A percentile compares a stretch with the other conserved stretches of the same genome.
Evolutionary conservation across 2,329 filamentous ascomycete species (phyloP).

Genomic region (Pseudocercospora fuligena): DNA sequence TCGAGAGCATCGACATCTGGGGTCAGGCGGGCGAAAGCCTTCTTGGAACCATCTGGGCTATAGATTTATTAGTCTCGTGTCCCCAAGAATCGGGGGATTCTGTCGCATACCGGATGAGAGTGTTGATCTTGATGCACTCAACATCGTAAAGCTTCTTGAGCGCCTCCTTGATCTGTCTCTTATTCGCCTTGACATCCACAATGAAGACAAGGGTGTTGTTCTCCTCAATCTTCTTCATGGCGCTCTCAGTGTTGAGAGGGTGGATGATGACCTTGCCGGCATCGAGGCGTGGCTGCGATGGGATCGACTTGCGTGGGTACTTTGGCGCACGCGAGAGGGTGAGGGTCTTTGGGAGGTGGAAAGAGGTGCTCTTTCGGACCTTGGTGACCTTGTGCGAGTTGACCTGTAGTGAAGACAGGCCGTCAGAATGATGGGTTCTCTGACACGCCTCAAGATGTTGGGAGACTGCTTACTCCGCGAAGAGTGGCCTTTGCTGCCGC

Average conservation of each 20-base stretch:
- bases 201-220: slow-evolving; percentile 84
- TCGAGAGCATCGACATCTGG: slow-evolving; percentile 97
- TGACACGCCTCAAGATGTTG: slow-evolving; percentile 53
- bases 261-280: slow-evolving; percentile 97
- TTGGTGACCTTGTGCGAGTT: slow-evolving; percentile 88
- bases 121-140: slow-evolving; percentile 98
- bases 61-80: slow-evolving; percentile 20
- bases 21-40: slow-evolving; percentile 95
- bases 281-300: slow-evolving; percentile 88
- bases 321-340: slow-evolving; percentile 87
- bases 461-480: slow-evolving; percentile 77
- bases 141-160: slow-evolving; percentile 99
- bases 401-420: slow-evolving; percentile 60
- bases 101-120: slow-evolving; percentile 78
- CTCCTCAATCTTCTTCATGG: slow-evolving; percentile 99
- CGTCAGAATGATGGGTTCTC: slow-evolving; percentile 57
- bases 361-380: slow-evolving; percentile 88
- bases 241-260: slow-evolving; percentile 98
- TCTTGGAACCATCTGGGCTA: slow-evolving; percentile 96
- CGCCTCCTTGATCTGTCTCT: slow-evolving; percentile 97
- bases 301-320: slow-evolving; percentile 95
- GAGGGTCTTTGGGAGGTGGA: slow-evolving; percentile 98
- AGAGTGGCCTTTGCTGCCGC: slow-evolving; percentile 95
- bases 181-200: slow-evolving; percentile 79
- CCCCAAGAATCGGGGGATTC: not conserved